Percentiles rank a stretch among this genome's conserved stretches.
phyloP scores from a whole-genome alignment of 192 early-diverging fungal genomes.

The Coemansia sp. region DNA sequence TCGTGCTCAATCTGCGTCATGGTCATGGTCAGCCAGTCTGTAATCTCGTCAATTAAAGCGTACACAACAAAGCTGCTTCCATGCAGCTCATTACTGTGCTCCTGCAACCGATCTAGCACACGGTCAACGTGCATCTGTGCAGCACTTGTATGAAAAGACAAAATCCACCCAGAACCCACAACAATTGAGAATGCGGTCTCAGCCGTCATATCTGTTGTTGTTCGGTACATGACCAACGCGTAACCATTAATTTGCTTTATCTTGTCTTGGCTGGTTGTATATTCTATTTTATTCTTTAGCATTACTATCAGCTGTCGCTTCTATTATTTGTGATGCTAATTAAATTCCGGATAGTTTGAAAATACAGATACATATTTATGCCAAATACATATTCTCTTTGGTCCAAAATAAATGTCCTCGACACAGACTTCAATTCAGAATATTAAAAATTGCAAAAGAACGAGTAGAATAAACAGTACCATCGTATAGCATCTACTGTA shows the following conservation, averaged over 20 bases:
- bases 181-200: slow-evolving; percentile 12
- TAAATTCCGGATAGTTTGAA: too few species aligned
- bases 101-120: slow-evolving; percentile 9
- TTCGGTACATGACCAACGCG: slow-evolving; percentile 19
- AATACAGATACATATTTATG: too few species aligned
- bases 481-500: too few species aligned
- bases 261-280: slow-evolving; percentile 39
- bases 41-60: slow-evolving; percentile 75
- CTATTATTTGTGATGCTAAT: too few species aligned
- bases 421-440: too few species aligned
- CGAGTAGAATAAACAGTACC: too few species aligned
- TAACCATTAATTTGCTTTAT: slow-evolving; percentile 5
- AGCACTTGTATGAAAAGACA: slow-evolving; percentile 10
- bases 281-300: background rate
- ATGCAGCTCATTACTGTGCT: background rate
- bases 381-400: too few species aligned
- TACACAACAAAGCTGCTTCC: slow-evolving; percentile 35
- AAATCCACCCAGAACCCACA: background rate
- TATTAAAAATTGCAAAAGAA: too few species aligned
- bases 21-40: slow-evolving; percentile 69
- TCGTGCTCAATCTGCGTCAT: slow-evolving; percentile 68
- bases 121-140: background rate
- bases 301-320: background rate
- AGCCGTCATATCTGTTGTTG: background rate
- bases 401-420: too few species aligned